Evolutionary conservation across 2,329 filamentous ascomycete species (phyloP), one percentile per base, ranked within the genome.

Genomic region (Fusarium sp.): DNA sequence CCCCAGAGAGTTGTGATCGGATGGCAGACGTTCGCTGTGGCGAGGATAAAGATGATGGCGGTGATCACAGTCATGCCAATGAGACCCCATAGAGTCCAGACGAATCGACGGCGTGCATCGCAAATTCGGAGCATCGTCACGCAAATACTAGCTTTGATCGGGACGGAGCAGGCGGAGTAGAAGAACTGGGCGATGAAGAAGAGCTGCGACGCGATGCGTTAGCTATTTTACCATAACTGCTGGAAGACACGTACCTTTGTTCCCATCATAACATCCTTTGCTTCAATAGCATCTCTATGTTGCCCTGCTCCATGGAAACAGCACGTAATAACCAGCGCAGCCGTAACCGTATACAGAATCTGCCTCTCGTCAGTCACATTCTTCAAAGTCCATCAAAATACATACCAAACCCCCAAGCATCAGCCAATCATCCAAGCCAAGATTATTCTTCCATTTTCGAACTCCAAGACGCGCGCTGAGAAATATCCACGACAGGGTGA

Each of bases 101-200:
- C 70, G 33, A 66, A 74, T 9, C 64, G 58, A 25, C 67, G 71
- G 4, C 72, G 68, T 0, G 64, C 8, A 41, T 71, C 72, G 16
- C 77, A 69, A 7, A 79, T 79, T 18, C 78, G 76, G 7, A 79
- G 68, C 45, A 79, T 75, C 0, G 76, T 77, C 3, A 78, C 70
- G 41, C 78, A 75, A 23, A 79, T 79, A 16, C 77, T 78, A 3
- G 62, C 8, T 33, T 79, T 79, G 59, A 79, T 77, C 14, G 74
- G 74, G 1, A 76, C 74, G 4, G 74, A 70, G 21, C 72, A 69
- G 7, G 66, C 31, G 7, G 59, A 45, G 48, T 76, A 76, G 61
- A 73, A 72, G 58, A 76, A 66, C 6, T 76, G 67, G 3, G 72
- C 69, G 6, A 76, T 56, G 23, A 76, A 76, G 37, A 74, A 76